phyloP scores from a whole-genome alignment of 345 rosid genomes.

The Boechera divaricarpa region DNA sequence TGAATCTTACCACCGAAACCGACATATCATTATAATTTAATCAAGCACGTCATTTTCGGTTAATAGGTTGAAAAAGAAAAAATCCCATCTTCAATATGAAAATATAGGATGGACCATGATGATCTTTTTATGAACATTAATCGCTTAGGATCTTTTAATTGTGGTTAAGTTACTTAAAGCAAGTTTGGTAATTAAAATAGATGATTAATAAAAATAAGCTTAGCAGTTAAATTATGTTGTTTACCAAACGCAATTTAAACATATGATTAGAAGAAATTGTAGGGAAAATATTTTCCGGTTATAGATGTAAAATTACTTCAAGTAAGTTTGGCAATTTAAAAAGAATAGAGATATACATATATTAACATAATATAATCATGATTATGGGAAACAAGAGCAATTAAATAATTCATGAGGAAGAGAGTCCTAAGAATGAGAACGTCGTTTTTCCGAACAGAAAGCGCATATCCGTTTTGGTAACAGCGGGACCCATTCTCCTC shows the following conservation, averaged over 20 bases:
- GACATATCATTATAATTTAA: neutral
- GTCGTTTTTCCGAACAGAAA: conserved; percentile 38
- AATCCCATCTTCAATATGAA: neutral
- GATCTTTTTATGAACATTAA: neutral
- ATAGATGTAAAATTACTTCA: no score
- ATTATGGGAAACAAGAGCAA: conserved; percentile 9
- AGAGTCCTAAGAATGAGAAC: conserved; percentile 2
- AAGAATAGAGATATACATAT: neutral
- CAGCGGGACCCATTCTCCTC: conserved; percentile 27
- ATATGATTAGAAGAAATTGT: neutral
- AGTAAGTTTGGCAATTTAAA: no score
- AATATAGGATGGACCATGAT: neutral
- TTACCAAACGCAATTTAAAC: neutral
- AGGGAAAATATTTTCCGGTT: neutral
- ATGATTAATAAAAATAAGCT: no score
- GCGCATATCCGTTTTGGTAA: conserved; percentile 36
- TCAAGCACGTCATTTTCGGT: conserved; percentile 3
- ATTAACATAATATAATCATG: neutral
- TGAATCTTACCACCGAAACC: conserved; percentile 19
- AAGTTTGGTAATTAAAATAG: neutral
- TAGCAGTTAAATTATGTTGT: neutral
- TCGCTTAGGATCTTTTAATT: no score
- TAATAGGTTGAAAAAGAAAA: conserved; percentile 15
- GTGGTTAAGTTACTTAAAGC: neutral
- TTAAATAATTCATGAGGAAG: conserved; percentile 8